Conservation (phyloP, 1,284 basidiomycete genomes). For the Apiotrichum laibachii region DNA sequence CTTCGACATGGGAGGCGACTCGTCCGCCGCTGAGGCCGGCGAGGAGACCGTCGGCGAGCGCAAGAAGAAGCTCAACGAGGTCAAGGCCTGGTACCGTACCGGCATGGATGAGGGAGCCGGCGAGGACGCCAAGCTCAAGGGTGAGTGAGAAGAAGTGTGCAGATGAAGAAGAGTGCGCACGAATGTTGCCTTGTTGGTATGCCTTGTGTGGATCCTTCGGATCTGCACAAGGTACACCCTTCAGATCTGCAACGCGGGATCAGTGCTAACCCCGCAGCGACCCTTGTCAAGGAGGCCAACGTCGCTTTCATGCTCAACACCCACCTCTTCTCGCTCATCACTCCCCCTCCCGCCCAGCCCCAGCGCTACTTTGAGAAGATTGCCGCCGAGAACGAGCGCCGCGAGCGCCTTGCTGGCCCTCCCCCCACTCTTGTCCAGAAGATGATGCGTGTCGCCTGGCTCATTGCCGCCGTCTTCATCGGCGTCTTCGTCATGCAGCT, state of each 20-base stretch:
- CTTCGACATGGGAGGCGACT: conserved; percentile 58
- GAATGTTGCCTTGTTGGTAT: neutral
- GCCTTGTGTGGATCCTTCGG: neutral
- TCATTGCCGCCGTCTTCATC: conserved; percentile 4
- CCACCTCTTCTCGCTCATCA: conserved; percentile 61
- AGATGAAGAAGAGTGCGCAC: too few relatives aligned
- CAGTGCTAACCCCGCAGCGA: conserved; percentile 36
- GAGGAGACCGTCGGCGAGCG: conserved; percentile 52
- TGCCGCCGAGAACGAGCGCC: conserved; percentile 15
- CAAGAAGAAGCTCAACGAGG: conserved; percentile 58
- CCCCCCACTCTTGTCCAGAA: conserved; percentile 1
- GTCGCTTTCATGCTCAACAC: conserved; percentile 67
- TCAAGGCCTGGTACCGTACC: conserved; percentile 72
- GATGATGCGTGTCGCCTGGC: neutral
- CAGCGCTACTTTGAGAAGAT: conserved; percentile 27
- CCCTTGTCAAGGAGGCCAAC: conserved; percentile 63
- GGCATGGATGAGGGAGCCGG: conserved; percentile 66
- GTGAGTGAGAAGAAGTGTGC: conserved; percentile 45
- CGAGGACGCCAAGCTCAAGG: conserved; percentile 58
- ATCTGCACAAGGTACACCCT: too few relatives aligned
- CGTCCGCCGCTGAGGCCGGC: conserved; percentile 44
- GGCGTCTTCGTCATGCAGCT: conserved; percentile 6
- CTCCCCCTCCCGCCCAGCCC: conserved; percentile 22
- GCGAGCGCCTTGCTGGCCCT: conserved; percentile 7
- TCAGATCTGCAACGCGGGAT: conserved; percentile 2